Evolutionary conservation across 2,329 filamentous ascomycete genomes (phyloP).

Genomic region (Sporothrix euskadiensis): DNA sequence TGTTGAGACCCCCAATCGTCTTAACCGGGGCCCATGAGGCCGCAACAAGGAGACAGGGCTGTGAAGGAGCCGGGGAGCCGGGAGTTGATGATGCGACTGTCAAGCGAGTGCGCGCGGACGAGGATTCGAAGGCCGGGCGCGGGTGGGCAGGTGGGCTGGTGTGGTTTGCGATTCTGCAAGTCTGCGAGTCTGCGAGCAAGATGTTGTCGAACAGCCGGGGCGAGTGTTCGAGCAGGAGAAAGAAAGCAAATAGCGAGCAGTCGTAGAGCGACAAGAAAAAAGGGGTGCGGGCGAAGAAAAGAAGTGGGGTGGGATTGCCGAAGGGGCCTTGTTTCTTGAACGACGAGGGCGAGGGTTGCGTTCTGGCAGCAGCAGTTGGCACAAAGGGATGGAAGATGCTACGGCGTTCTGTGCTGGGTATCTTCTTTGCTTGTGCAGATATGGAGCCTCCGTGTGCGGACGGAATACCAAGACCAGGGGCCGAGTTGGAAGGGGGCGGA

Average conservation of each 20-base stretch:
- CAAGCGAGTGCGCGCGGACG: background rate
- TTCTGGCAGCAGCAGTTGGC: conserved; percentile 12
- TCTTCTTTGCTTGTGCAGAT: background rate
- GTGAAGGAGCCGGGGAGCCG: background rate
- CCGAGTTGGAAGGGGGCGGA: background rate
- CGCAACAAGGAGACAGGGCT: conserved; percentile 1
- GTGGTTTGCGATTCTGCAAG: conserved; percentile 3
- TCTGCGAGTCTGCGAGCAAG: background rate
- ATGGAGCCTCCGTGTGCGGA: conserved; percentile 7
- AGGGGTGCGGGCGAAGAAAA: conserved; percentile 23
- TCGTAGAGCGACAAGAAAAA: conserved; percentile 16
- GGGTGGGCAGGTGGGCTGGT: background rate
- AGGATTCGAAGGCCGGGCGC: conserved; percentile 11
- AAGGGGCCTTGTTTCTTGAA: conserved; percentile 18
- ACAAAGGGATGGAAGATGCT: conserved; percentile 15
- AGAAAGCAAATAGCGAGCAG: background rate
- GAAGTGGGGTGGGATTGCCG: conserved; percentile 25
- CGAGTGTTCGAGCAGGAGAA: conserved; percentile 6
- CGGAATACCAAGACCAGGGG: conserved; percentile 17
- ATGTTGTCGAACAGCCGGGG: background rate
- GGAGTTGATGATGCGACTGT: background rate
- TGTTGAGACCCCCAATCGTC: conserved; percentile 21
- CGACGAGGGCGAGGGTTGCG: background rate
- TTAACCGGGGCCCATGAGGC: conserved; percentile 25
- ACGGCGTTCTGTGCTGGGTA: background rate